Evolutionary conservation across 345 rosid genomes (phyloP).

Genomic region (Alliaria petiolata): DNA sequence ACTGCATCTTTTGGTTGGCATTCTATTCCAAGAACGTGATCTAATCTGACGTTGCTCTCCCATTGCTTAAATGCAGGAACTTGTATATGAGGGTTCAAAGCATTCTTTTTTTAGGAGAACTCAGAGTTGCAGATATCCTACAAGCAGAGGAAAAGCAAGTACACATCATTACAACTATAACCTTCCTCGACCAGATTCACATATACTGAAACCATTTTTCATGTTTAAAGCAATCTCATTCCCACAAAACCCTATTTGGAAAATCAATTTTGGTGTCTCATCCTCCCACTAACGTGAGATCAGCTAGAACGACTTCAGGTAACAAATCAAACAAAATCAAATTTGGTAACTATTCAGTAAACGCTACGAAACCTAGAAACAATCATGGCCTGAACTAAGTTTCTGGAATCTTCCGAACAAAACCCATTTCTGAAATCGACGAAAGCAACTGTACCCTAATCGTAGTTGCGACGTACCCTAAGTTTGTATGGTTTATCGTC

Average conservation of each 20-base stretch:
- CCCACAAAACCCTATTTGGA: neutral
- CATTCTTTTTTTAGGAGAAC: neutral
- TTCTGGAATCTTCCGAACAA: neutral
- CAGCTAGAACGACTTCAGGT: neutral
- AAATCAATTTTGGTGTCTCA: too few species aligned
- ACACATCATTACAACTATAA: neutral
- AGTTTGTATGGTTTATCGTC: constrained; percentile 1
- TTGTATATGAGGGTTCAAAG: neutral
- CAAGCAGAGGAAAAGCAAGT: neutral
- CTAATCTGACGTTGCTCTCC: constrained; percentile 39
- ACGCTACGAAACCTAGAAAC: neutral
- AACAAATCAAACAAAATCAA: neutral
- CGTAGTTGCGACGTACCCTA: neutral
- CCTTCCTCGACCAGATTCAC: too few species aligned
- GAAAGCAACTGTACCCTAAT: neutral
- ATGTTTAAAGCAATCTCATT: neutral
- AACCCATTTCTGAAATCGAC: neutral
- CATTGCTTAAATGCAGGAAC: constrained; percentile 20
- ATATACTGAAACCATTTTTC: neutral
- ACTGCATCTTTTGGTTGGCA: constrained; percentile 26
- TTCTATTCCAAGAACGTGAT: constrained; percentile 41
- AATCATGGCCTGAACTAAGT: neutral
- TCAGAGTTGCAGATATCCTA: neutral
- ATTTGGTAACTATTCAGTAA: neutral
- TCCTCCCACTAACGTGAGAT: neutral